These are phyloP conservation scores for Rhodotorula sp. DNA, from an alignment of 1,284 basidiomycete genomes.

Conservation along the genomic window DNA sequence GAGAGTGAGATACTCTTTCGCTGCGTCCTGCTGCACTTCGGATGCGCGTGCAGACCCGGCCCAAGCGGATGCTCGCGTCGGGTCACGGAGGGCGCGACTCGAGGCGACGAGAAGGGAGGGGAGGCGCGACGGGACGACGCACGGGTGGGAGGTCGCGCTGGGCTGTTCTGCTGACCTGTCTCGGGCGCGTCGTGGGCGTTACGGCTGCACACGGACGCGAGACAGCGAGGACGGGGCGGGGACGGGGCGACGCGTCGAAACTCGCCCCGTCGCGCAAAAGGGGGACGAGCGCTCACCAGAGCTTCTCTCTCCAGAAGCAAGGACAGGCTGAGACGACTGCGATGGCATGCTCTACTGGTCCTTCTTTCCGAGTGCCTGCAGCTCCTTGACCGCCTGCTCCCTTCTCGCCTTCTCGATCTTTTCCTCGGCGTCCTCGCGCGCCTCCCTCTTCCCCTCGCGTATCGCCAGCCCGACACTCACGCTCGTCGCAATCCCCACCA, in stretches of 20 bases:
- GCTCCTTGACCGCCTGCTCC: constrained; percentile 9
- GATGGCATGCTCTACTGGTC: not conserved
- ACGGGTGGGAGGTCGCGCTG: not conserved
- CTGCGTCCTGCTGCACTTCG: not conserved
- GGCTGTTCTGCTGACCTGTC: not conserved
- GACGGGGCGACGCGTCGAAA: not conserved
- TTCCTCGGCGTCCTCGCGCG: constrained; percentile 15
- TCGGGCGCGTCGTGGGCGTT: not conserved
- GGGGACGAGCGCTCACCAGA: too few species aligned
- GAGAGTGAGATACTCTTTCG: not conserved
- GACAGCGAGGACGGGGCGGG: not conserved
- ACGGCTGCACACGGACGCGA: not conserved
- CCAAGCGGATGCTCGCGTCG: not conserved
- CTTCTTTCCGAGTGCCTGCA: not conserved
- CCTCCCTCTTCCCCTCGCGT: constrained; percentile 27
- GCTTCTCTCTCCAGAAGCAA: too few species aligned
- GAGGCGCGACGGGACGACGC: not conserved
- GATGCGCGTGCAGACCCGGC: too few species aligned
- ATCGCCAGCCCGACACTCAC: constrained; percentile 19
- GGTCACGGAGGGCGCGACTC: not conserved
- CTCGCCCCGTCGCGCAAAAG: too few species aligned
- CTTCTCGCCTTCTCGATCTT: constrained; percentile 6
- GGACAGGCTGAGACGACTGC: not conserved
- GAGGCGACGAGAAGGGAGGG: not conserved
- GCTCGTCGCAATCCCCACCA: constrained; percentile 25